Percentiles rank a stretch among this genome's conserved stretches.
Evolutionary conservation across 768 basidiomycete genomes (phyloP).

Genomic region (Lactarius deliciosus): DNA sequence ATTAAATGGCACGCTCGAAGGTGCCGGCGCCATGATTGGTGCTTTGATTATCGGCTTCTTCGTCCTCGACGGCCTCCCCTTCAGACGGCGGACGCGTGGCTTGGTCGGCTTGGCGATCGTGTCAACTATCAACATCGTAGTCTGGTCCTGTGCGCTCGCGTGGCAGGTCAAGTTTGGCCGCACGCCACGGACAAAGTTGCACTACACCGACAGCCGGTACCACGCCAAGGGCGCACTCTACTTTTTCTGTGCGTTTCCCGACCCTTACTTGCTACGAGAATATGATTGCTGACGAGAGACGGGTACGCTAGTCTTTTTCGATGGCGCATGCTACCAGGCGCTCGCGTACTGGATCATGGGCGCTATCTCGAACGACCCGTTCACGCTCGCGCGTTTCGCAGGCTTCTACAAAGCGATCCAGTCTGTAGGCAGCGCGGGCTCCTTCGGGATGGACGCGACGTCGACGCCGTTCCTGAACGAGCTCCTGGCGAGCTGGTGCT

Average conservation of each 20-base stretch:
- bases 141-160: constrained; percentile 42
- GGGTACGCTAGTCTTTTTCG: constrained; percentile 38
- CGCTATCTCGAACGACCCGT: constrained; percentile 47
- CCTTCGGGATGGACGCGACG: constrained; percentile 48
- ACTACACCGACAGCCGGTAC: constrained; percentile 38
- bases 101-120: constrained; percentile 41
- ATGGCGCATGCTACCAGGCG: constrained; percentile 40
- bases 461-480: constrained; percentile 46
- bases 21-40: constrained; percentile 44
- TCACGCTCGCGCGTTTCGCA: constrained; percentile 45
- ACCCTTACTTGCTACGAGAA: no score
- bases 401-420: constrained; percentile 46
- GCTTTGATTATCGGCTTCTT: constrained; percentile 44
- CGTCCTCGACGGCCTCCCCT: constrained; percentile 40
- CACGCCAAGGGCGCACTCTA: constrained; percentile 39
- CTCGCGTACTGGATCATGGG: constrained; percentile 44
- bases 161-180: constrained; percentile 44
- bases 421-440: constrained; percentile 40
- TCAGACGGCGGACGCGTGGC: constrained; percentile 41
- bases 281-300: neutral
- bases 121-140: constrained; percentile 34
- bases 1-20: constrained; percentile 41
- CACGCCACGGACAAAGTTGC: constrained; percentile 30
- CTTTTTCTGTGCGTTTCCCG: constrained; percentile 40
- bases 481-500: constrained; percentile 38